Evolutionary conservation across 1,139 yeast species (phyloP), one percentile per base, ranked within the genome.

Genomic region (Entelexis paramagnoliae): DNA sequence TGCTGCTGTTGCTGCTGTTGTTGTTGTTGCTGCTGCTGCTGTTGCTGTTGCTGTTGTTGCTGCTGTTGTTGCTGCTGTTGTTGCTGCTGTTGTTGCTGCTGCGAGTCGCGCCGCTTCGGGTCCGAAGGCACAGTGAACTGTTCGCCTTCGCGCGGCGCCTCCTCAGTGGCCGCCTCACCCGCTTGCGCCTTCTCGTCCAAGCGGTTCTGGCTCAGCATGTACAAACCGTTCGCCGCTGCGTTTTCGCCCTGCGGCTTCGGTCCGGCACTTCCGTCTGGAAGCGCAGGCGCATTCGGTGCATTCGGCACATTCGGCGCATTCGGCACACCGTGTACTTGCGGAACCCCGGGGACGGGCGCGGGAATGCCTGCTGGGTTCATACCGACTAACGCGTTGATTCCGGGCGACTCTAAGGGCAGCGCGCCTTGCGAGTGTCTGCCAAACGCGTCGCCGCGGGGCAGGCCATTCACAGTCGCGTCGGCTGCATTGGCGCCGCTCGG

Each of bases 171-270:
- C 13, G 14, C 4, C 3, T 24, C n/a, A 2, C 35, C 10, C 16
- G 14, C 13, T 4, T 9, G 22, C 26, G 34, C 16, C 16, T 29
- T 41, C 22, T 41, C 45, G 29, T 35, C 14, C 17, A n/a, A 16
- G 16, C 29, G 41, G 28, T 57, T 62, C 51, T 61, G 66, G 47
- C 64, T 60, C 35, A 66, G 58, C 60, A 65, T 51, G 55, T 56
- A 66, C n/a, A 65, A 55, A 6, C 68, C 67, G 43, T 64, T 64
- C 13, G 64, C 65, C 3, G 68, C 68, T 5, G 54, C 46, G 43
- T 29, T 45, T 19, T 42, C 55, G 4, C 41, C 54, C 41, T 7
- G 34, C n/a, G 47, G 53, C 29, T 49, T 41, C 11, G 24, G 26
- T 4, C 33, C 42, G 24, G 32, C 7, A 14, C 14, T 7, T 4